Percentiles rank a stretch among this genome's conserved stretches.
These are phyloP conservation scores for Sporothrix inflata DNA, from an alignment of 2,329 filamentous ascomycete species.

Conservation along the genomic window DNA sequence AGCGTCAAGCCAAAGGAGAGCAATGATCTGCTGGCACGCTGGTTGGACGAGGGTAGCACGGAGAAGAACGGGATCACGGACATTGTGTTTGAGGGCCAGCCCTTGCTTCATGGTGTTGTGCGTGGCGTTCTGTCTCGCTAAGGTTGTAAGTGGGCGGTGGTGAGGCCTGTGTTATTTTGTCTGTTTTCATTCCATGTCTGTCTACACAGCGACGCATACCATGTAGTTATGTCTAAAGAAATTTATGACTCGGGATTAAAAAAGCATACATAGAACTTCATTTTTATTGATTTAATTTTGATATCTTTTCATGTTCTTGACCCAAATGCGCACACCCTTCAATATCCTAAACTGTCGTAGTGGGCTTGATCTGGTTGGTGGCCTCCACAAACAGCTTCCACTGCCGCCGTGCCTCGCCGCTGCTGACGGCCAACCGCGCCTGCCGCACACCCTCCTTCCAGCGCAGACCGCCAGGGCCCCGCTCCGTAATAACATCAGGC, in stretches of 20 bases:
- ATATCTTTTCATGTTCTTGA: neutral
- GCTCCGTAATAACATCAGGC: slow-evolving; percentile 76
- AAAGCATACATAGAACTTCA: neutral
- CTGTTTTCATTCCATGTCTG: neutral
- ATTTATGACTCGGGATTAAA: neutral
- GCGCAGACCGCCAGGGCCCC: slow-evolving; percentile 80
- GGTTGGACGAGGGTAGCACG: slow-evolving; percentile 64
- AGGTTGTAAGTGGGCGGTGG: neutral
- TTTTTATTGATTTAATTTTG: slow-evolving; percentile 14
- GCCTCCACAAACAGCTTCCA: slow-evolving; percentile 83
- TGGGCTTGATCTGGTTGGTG: slow-evolving; percentile 57
- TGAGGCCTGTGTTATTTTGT: neutral
- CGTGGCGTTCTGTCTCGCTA: slow-evolving; percentile 49
- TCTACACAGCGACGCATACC: neutral
- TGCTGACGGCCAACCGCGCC: slow-evolving; percentile 85
- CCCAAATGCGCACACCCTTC: slow-evolving; percentile 17
- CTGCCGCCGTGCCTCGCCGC: slow-evolving; percentile 81
- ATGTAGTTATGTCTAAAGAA: neutral
- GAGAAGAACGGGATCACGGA: slow-evolving; percentile 52
- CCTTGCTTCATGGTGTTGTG: slow-evolving; percentile 53
- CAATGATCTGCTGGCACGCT: slow-evolving; percentile 77
- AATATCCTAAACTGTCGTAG: neutral
- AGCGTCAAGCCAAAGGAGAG: slow-evolving; percentile 90
- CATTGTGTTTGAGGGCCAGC: slow-evolving; percentile 54
- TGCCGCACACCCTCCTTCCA: slow-evolving; percentile 95